Conservation (phyloP, 768 basidiomycete genomes). For the Mycena epipterygia region DNA sequence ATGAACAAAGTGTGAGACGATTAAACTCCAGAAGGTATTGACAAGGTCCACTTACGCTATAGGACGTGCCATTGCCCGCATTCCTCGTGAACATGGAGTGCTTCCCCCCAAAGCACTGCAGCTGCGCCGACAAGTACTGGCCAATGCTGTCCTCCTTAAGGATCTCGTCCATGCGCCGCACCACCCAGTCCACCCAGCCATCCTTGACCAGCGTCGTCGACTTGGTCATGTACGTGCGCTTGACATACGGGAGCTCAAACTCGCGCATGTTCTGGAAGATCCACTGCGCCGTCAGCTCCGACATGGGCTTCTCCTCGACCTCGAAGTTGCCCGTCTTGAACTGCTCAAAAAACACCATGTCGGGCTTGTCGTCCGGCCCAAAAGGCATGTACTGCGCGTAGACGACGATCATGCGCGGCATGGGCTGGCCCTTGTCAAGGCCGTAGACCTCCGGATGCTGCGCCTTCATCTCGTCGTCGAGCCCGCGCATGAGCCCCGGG, state of each 20-base stretch:
- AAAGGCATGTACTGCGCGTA: conserved; percentile 32
- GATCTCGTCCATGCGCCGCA: conserved; percentile 23
- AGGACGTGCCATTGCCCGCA: conserved; percentile 25
- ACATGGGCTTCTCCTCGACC: conserved; percentile 25
- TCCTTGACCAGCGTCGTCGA: conserved; percentile 28
- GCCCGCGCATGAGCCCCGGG: conserved; percentile 25
- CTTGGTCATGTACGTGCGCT: conserved; percentile 30
- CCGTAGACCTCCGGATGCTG: conserved; percentile 31
- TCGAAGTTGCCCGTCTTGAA: conserved; percentile 10
- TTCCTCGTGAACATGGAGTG: conserved; percentile 31
- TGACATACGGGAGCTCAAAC: conserved; percentile 30
- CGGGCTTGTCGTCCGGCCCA: conserved; percentile 26
- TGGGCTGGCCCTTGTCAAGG: conserved; percentile 3
- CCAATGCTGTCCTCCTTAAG: conserved; percentile 9
- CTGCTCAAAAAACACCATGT: conserved; percentile 25
- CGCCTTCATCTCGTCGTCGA: conserved; percentile 25
- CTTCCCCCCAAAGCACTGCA: conserved; percentile 30
- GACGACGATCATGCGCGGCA: conserved; percentile 30
- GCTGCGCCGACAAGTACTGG: conserved; percentile 32
- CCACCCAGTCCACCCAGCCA: conserved; percentile 33
- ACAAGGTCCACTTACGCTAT: conserved; percentile 21
- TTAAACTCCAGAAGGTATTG: not conserved
- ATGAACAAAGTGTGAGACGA: not conserved
- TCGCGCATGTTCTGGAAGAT: conserved; percentile 32
- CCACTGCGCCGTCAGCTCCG: conserved; percentile 26